Evolutionary conservation across 1,284 basidiomycete genomes (phyloP), one percentile per base, ranked within the genome.

Genomic region (Omphalotus olearius): DNA sequence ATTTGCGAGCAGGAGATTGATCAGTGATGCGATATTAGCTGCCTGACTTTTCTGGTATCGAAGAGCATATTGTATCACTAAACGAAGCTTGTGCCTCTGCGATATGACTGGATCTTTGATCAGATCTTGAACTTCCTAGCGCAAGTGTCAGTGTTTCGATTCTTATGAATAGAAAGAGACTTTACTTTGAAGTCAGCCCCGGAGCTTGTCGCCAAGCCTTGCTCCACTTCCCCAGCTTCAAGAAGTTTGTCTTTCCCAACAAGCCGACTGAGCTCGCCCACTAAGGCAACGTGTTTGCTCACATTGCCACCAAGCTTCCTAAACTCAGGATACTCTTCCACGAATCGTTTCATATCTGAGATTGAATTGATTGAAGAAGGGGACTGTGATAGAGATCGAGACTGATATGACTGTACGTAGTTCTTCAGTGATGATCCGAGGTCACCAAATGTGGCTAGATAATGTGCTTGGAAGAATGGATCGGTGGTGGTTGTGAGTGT

Each of bases 261-360:
- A 37, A 98, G 68, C 53, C 93, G 76, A 64, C 93, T 97, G 55
- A 99, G 78, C 68, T 99, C 97, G 35, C 96, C 96, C 0, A 99
- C 93, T 10, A 99, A 72, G 6, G 95, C 91, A 18, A 99, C 97
- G 64, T 99, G 97, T 69, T 99, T 99, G 70, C 90, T 93, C 28
- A 99, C 97, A 67, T 99, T 99, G 18, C 95, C 95, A 3, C 97
- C 93, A 28, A 99, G 78, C 64, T 95, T 95, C 59, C 88, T 79
- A 66, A 99, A 98, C 68, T 99, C 97, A 1, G 97, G 97, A 69
- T 98, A 99, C 61, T 98, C 95, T 66, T 99, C 97, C 2, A 99
- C 91, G 63, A 99, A 99, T 17, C 83, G 83, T 67, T 98, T 98
- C 95, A 98, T 98, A 64, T 99, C 97, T 6, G 87, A 74, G 53